A percentile compares a stretch with the other conserved stretches of the same genome.
These are phyloP conservation scores for Sporothrix euskadiensis DNA, from an alignment of 2,329 filamentous ascomycete genomes.

Conservation along the genomic window DNA sequence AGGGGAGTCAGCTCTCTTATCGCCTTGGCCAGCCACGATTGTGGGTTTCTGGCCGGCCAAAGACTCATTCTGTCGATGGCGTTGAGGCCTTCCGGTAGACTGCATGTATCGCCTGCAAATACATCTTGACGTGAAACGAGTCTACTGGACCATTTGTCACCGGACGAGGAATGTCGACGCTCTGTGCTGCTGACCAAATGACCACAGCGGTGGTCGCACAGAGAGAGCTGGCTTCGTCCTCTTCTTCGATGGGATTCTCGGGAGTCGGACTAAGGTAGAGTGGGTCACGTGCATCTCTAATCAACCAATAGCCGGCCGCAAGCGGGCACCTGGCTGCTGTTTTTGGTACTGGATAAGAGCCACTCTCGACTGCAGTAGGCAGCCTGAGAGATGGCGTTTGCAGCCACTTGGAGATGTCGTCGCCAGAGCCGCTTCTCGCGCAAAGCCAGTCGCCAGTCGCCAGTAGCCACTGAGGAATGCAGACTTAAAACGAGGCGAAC, in stretches of 20 bases:
- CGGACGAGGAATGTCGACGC: not conserved
- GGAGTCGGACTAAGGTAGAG: not conserved
- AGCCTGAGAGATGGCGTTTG: constrained; percentile 15
- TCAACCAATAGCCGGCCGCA: not conserved
- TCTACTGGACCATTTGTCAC: not conserved
- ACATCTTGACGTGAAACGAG: not conserved
- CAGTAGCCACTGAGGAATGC: not conserved
- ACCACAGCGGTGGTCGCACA: not conserved
- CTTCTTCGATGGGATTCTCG: not conserved
- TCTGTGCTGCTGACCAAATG: constrained; percentile 2
- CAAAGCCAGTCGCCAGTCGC: not conserved
- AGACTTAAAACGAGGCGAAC: not conserved
- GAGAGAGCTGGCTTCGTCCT: not conserved
- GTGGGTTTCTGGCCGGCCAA: not conserved
- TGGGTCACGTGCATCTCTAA: not conserved
- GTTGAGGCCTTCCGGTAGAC: not conserved
- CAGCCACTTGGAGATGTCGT: constrained; percentile 1
- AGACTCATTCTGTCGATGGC: constrained; percentile 9
- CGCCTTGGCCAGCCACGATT: constrained; percentile 6
- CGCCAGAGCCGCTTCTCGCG: constrained; percentile 10
- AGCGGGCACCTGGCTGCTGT: not conserved
- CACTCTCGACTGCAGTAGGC: not conserved
- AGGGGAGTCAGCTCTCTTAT: not conserved
- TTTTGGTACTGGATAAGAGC: not conserved
- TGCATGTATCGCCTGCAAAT: not conserved